These are phyloP conservation scores for Lenwebbia sp. DNA, from an alignment of 345 rosid species.

Conservation along the genomic window DNA sequence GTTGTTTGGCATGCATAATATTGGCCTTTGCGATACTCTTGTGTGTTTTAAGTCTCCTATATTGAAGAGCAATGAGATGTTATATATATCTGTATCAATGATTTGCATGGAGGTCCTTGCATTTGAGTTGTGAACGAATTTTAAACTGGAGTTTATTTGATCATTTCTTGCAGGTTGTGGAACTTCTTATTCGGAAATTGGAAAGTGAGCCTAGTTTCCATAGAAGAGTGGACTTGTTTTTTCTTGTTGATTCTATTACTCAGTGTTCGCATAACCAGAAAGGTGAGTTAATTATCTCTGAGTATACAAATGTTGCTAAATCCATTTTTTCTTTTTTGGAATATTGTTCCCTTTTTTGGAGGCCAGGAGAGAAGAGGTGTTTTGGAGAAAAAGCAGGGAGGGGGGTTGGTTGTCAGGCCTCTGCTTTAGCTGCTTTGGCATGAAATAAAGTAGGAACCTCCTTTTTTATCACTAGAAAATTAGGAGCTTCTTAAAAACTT, in stretches of 20 bases:
- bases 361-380: neutral
- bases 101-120: neutral
- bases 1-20: neutral
- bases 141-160: neutral
- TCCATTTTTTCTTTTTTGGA: neutral
- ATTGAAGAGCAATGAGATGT: neutral
- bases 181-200: conserved; percentile 77
- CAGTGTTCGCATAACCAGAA: conserved; percentile 90
- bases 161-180: conserved; percentile 60
- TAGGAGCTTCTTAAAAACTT: neutral
- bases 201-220: conserved; percentile 76
- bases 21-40: neutral
- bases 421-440: neutral
- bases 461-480: neutral
- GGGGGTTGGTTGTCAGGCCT: neutral
- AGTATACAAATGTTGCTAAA: neutral
- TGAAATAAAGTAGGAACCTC: neutral
- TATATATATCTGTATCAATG: neutral
- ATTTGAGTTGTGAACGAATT: neutral
- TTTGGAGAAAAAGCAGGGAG: neutral
- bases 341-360: neutral
- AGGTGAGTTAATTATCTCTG: conserved; percentile 20
- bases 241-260: conserved; percentile 92
- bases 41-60: neutral
- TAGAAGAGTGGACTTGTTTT: conserved; percentile 84